Base-by-base conservation (phyloP, 2,329 filamentous ascomycete species). In the Scopulariopsis brevicaulis region DNA sequence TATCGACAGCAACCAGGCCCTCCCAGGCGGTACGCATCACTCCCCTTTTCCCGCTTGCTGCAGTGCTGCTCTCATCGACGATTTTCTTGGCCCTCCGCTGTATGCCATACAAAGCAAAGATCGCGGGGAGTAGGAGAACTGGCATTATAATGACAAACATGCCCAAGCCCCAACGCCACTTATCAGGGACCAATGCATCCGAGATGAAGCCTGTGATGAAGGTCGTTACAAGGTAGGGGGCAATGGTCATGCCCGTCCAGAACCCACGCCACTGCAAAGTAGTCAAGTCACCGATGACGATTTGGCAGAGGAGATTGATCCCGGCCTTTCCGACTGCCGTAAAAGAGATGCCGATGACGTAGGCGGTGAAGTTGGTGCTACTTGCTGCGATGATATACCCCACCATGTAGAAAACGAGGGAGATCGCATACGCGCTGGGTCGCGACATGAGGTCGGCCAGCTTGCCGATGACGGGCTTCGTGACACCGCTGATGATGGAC, bases 331-430 rank as follows among this genome's bases (percentile, higher is more conserved):
- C 85, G 52, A 84, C 78, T 67, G 80, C 83, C 65, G 85, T 86
- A 59, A 88, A 81, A 4, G 85, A 81, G 62, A 84, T 74, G 32
- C 79, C 83, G 4, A 81, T 82, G 52, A 79, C 77, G 65, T 83
- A 86, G 2, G 78, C 80, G 61, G 78, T 72, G 35, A 86, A 73
- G 60, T 78, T 78, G 43, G 77, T 71, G 64, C 77, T 85, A 1
- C 75, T 73, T 18, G 85, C 85, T 72, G 85, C 86, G 69, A 88
- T 77, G 62, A 84, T 76, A 65, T 85, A 80, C 8, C 78, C 75
- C 58, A 83, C 67, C 60, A 79, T 71, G 60, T 73, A 73, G 35
- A 78, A 67, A 28, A 74, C 40, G n/a, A 78, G 64, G 63, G 73
- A 73, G 57, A 71, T 64, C 28, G 70, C 62, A 62, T 77, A 78